Evolutionary conservation across 148 eudicot species (phyloP).

Genomic region (Diospyros lotus): DNA sequence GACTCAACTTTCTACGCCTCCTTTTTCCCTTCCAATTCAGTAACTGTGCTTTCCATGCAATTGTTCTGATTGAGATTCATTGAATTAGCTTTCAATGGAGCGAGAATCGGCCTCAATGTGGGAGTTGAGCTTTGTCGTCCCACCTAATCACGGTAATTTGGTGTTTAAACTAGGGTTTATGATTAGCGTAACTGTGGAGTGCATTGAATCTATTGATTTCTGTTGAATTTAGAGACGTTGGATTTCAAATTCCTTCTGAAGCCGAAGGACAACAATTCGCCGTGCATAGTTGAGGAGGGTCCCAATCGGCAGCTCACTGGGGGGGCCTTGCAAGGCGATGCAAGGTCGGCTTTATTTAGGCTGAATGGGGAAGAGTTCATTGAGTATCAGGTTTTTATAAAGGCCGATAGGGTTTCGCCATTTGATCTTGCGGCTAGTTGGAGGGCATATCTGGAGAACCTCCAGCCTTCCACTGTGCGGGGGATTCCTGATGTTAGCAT

Average conservation of each 20-base stretch:
- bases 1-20: neutral
- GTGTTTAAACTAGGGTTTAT: neutral
- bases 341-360: conserved; percentile 65
- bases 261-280: conserved; percentile 49
- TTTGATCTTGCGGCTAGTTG: conserved; percentile 97
- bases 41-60: neutral
- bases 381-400: conserved; percentile 72
- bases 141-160: conserved; percentile 81
- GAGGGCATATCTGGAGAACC: conserved; percentile 87
- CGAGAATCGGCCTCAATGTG: conserved; percentile 83
- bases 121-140: conserved; percentile 91
- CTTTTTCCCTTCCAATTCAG: neutral
- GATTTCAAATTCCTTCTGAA: conserved; percentile 92
- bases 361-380: conserved; percentile 47
- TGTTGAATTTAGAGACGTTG: conserved; percentile 56
- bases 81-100: conserved; percentile 63
- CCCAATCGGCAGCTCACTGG: conserved; percentile 59
- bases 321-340: conserved; percentile 79
- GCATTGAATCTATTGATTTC: conserved; percentile 3
- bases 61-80: conserved; percentile 6
- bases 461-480: conserved; percentile 86
- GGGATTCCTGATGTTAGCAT: conserved; percentile 93
- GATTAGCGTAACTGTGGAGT: neutral
- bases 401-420: conserved; percentile 80
- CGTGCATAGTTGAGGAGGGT: conserved; percentile 86